phyloP scores from a whole-genome alignment of 257 asterid species.

The Solanum gandarillasii region DNA sequence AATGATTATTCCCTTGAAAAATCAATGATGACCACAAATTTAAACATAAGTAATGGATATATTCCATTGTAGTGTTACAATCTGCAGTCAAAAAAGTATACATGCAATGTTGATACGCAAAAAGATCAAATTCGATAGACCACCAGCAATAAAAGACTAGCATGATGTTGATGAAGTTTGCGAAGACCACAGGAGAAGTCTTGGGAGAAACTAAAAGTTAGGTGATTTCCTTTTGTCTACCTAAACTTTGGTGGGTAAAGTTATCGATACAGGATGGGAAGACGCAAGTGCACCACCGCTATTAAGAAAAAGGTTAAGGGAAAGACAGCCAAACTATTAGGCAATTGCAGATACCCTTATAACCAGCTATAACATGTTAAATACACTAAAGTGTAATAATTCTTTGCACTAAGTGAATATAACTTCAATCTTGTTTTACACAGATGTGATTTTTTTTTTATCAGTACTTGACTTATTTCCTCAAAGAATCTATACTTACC shows the following conservation, averaged over 20 bases:
- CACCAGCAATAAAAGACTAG: background rate
- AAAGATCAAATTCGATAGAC: background rate
- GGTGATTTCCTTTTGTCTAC: background rate
- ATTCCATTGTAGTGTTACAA: background rate
- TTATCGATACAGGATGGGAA: background rate
- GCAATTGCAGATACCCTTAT: background rate
- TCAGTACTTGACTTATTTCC: background rate
- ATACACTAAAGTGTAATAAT: background rate
- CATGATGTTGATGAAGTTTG: background rate
- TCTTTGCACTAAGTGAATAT: background rate
- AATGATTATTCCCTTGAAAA: no score
- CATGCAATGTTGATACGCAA: background rate
- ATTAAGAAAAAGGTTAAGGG: background rate
- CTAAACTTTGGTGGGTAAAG: background rate
- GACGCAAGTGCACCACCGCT: background rate
- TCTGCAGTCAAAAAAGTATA: background rate
- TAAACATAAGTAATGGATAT: background rate
- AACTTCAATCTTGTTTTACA: background rate
- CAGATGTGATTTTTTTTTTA: background rate
- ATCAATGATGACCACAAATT: background rate
- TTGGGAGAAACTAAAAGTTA: background rate
- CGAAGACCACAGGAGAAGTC: background rate
- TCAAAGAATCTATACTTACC: background rate
- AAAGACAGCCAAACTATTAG: background rate
- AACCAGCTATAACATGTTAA: background rate